Conservation (phyloP, 108 stramenopile species). For the Licmophora abbreviata region DNA sequence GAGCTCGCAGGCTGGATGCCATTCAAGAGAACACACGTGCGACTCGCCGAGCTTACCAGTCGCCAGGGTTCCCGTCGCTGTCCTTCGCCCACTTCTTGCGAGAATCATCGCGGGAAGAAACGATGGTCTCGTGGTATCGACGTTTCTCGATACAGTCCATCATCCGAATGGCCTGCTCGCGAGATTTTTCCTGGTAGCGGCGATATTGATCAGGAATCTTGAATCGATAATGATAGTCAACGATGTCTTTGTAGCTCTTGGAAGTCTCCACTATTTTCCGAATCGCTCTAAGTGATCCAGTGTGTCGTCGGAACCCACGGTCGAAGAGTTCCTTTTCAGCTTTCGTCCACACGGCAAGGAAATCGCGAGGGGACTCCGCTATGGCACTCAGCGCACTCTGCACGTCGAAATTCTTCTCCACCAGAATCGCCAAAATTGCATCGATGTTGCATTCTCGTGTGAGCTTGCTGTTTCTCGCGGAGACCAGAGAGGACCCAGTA, state of each 20-base stretch:
- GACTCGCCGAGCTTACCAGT: too few species aligned
- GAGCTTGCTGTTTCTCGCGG: slow-evolving; percentile 6
- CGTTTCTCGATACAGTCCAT: slow-evolving; percentile 67
- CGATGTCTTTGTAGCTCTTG: slow-evolving; percentile 56
- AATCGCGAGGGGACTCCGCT: slow-evolving; percentile 28
- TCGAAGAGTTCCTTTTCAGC: slow-evolving; percentile 62
- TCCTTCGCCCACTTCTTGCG: too few species aligned
- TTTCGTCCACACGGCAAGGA: slow-evolving; percentile 45
- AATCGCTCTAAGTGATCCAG: slow-evolving; percentile 63
- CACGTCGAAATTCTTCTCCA: slow-evolving; percentile 34
- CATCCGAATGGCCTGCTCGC: slow-evolving; percentile 72
- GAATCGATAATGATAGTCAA: slow-evolving; percentile 86
- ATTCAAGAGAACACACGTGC: too few species aligned
- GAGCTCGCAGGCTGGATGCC: too few species aligned
- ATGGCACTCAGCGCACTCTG: slow-evolving; percentile 33
- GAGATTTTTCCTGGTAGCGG: slow-evolving; percentile 65
- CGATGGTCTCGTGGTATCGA: slow-evolving; percentile 11
- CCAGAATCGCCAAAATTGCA: slow-evolving; percentile 36
- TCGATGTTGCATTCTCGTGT: slow-evolving; percentile 53
- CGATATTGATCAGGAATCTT: slow-evolving; percentile 86
- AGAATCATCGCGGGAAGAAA: slow-evolving; percentile 7
- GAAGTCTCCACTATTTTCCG: slow-evolving; percentile 28
- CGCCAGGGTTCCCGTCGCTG: too few species aligned
- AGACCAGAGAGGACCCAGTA: slow-evolving; percentile 24
- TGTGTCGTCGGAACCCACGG: slow-evolving; percentile 57